Evolutionary conservation across 2,329 filamentous ascomycete species (phyloP), one percentile per base, ranked within the genome.

Genomic region (Ascomycota sp.): DNA sequence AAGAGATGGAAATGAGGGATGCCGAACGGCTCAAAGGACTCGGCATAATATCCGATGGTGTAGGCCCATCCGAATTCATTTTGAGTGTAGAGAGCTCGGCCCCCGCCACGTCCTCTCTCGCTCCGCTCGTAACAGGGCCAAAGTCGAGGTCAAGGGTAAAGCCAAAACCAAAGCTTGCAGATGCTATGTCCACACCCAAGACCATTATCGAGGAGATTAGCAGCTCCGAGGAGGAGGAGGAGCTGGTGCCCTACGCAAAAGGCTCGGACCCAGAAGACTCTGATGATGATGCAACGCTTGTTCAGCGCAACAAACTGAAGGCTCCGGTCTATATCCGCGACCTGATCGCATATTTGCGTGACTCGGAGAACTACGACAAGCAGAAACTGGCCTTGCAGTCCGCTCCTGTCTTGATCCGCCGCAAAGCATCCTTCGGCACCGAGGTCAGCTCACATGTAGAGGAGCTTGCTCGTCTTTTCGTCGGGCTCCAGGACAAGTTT

Each of bases 271-370:
- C 72, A 0, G 81, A 91, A 48, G 89, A 98, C 48, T 86, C 82
- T 0, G 83, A 93, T 37, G 84, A 93, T 28, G 91, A 98, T 44
- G 76, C 89, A 6, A 92, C 83, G 0, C 59, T 92, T 12, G 66
- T 95, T 32, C 75, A 78, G 37, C 68, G 84, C 10, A 74, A 89
- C 52, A 93, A 89, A 44, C 69, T 76, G 16, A 77, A 69, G 37
- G 68, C 82, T 0, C 89, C 89, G 1, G 83, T 98, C 1, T 95
- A 95, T 46, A 76, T 93, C 38, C 72, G 83, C 31, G 82, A 92
- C 44, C 63, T 95, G 9, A 73, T 95, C 35, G 51, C 62, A 7
- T 84, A 76, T 46, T 62, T 98, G 3, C 68, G 79, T 33, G 80
- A 92, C 42, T 72, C 69, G 0, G 82, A 93, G 31, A 77, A 76